These are phyloP conservation scores for Geotrichum aggregatum DNA, from an alignment of 1,139 yeast species.

Conservation along the genomic window DNA sequence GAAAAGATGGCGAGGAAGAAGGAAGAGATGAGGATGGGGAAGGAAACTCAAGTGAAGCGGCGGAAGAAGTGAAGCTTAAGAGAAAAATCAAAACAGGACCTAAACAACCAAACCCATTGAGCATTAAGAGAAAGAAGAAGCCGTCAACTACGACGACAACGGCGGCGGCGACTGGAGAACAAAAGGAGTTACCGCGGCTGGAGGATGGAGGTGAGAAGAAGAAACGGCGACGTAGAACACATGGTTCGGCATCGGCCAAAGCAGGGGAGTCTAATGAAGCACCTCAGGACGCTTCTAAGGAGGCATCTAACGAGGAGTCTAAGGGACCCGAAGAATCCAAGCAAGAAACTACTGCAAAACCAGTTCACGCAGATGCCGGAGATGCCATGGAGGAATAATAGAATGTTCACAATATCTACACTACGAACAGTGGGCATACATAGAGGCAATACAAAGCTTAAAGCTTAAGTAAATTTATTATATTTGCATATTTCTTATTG, in stretches of 20 bases:
- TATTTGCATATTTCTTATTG: not conserved
- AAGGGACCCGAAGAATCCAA: not conserved
- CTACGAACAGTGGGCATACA: too few species aligned
- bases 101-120: slow-evolving; percentile 76
- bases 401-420: too few species aligned
- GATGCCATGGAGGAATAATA: not conserved
- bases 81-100: slow-evolving; percentile 56
- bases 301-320: not conserved
- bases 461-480: too few species aligned
- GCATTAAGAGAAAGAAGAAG: slow-evolving; percentile 55
- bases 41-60: slow-evolving; percentile 34
- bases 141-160: not conserved
- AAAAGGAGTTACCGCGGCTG: not conserved
- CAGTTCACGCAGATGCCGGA: not conserved
- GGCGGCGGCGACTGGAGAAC: not conserved
- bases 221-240: slow-evolving; percentile 14
- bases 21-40: slow-evolving; percentile 31
- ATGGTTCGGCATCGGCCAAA: not conserved
- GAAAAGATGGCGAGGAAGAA: slow-evolving; percentile 36
- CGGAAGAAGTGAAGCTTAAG: slow-evolving; percentile 31
- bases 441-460: too few species aligned
- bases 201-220: slow-evolving; percentile 1
- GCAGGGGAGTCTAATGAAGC: not conserved
- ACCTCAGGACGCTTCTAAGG: too few species aligned
- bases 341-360: not conserved